These are phyloP conservation scores for Udeniomyces megalosporus DNA, from an alignment of 768 basidiomycete genomes.

Conservation along the genomic window DNA sequence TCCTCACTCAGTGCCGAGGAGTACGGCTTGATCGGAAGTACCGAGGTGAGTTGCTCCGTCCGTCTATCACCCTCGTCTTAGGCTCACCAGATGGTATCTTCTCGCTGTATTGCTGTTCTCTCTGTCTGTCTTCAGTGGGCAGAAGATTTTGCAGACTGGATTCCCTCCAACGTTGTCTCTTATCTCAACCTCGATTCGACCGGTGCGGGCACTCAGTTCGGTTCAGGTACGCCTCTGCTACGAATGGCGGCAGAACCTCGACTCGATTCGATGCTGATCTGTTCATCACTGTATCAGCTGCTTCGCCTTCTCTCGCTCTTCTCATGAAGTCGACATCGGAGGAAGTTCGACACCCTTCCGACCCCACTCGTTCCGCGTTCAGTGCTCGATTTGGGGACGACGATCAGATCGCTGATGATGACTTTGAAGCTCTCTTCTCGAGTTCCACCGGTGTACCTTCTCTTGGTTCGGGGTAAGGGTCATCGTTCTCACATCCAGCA, in stretches of 20 bases:
- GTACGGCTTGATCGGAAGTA: constrained; percentile 41
- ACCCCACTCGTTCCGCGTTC: constrained; percentile 53
- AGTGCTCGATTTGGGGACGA: neutral
- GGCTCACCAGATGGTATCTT: too few species aligned
- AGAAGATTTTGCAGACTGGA: constrained; percentile 75
- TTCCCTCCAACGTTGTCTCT: constrained; percentile 59
- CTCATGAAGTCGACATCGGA: constrained; percentile 52
- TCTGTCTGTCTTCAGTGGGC: constrained; percentile 53
- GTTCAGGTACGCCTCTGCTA: constrained; percentile 47
- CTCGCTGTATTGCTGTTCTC: too few species aligned
- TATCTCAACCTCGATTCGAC: constrained; percentile 74
- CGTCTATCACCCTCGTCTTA: too few species aligned
- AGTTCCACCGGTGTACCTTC: constrained; percentile 35
- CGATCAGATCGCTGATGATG: constrained; percentile 10
- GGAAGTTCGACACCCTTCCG: constrained; percentile 57
- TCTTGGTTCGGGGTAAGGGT: constrained; percentile 40
- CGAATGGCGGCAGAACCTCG: neutral
- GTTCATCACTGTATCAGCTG: neutral
- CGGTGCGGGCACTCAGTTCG: constrained; percentile 45
- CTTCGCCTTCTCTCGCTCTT: constrained; percentile 46
- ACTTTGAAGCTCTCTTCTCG: constrained; percentile 16
- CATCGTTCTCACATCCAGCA: too few species aligned
- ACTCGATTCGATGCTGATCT: neutral
- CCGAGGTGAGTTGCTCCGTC: neutral
- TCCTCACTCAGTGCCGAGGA: neutral